These are phyloP conservation scores for Cyclotella cryptica DNA, from an alignment of 108 stramenopile genomes.

Conservation along the genomic window DNA sequence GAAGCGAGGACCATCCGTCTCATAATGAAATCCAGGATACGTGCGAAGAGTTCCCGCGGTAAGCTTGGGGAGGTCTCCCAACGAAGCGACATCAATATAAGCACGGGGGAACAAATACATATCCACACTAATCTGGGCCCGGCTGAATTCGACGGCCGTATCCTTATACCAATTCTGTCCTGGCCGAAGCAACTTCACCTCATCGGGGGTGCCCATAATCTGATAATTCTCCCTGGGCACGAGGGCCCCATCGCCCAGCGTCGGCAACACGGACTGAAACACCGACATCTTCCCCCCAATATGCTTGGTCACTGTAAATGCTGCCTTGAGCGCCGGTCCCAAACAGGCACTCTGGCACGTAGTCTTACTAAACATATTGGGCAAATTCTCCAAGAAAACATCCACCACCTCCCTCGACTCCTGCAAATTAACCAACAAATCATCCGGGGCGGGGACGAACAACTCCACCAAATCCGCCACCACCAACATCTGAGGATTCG, in stretches of 20 bases:
- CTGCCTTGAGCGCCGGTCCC: conserved; percentile 95
- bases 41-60: conserved; percentile 92
- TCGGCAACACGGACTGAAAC: conserved; percentile 91
- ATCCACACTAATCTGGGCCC: conserved; percentile 97
- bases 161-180: conserved; percentile 91
- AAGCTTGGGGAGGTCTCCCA: conserved; percentile 85
- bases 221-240: conserved; percentile 90
- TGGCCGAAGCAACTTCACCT: conserved; percentile 89
- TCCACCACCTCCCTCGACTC: conserved; percentile 91
- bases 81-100: conserved; percentile 94
- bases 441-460: conserved; percentile 95
- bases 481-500: conserved; percentile 94
- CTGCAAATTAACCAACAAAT: conserved; percentile 94
- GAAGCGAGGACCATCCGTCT: conserved; percentile 83
- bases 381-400: conserved; percentile 91
- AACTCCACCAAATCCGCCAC: conserved; percentile 94
- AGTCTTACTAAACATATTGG: conserved; percentile 91
- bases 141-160: conserved; percentile 94
- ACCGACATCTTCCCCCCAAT: conserved; percentile 98
- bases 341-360: conserved; percentile 67
- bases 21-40: conserved; percentile 87
- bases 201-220: conserved; percentile 93
- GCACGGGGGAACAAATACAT: conserved; percentile 91
- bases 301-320: conserved; percentile 94
- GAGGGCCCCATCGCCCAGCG: conserved; percentile 91